A percentile compares a stretch with the other conserved stretches of the same genome.
Conservation (phyloP, 805 yeast species). For the Candida easanensis region DNA sequence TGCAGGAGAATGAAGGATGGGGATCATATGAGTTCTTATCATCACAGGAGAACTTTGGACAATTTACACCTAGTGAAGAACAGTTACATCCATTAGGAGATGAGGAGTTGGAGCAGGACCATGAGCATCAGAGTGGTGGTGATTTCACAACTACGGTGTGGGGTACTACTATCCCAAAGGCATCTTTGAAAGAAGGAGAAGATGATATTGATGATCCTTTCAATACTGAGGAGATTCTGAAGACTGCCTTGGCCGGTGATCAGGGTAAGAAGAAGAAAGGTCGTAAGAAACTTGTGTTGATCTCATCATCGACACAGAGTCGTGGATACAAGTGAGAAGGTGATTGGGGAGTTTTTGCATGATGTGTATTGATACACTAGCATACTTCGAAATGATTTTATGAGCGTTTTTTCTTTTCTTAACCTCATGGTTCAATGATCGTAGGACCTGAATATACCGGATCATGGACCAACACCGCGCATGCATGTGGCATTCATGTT, state of each 20-base stretch:
- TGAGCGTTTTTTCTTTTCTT: no score
- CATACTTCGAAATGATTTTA: no score
- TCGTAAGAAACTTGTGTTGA: slow-evolving; percentile 19
- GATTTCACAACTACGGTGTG: slow-evolving; percentile 58
- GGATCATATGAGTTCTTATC: slow-evolving; percentile 31
- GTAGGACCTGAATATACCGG: no score
- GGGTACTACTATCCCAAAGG: slow-evolving; percentile 55
- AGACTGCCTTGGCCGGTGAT: slow-evolving; percentile 8
- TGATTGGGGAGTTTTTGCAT: no score
- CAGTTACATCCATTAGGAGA: slow-evolving; percentile 30
- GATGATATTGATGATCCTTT: slow-evolving; percentile 28
- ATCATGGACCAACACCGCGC: no score
- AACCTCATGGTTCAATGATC: no score
- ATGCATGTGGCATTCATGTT: no score
- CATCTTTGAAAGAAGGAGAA: slow-evolving; percentile 29
- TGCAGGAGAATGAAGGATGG: slow-evolving; percentile 46
- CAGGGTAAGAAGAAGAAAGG: slow-evolving; percentile 18
- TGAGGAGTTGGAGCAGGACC: slow-evolving; percentile 12
- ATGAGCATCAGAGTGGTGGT: slow-evolving; percentile 4
- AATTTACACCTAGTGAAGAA: background rate
- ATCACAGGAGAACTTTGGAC: slow-evolving; percentile 7
- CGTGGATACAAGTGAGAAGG: slow-evolving; percentile 3
- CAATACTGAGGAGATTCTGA: slow-evolving; percentile 19
- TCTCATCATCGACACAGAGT: slow-evolving; percentile 14
- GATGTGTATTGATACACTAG: no score